Conservation (phyloP, 1,139 yeast genomes). For the Magnusiomyces magnusii region DNA sequence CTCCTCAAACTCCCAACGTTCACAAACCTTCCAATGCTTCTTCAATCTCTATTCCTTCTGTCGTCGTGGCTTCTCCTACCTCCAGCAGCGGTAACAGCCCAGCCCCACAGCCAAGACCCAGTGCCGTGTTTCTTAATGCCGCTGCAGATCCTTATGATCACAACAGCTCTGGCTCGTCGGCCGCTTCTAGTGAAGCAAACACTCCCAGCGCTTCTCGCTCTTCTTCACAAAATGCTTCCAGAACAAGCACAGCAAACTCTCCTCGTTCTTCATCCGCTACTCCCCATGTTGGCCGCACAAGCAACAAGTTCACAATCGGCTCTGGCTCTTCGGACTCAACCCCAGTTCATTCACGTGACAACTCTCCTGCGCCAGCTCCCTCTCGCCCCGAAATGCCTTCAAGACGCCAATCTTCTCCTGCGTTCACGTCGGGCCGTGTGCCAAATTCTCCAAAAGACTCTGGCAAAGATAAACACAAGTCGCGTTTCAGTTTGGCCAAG, state of each 20-base stretch:
- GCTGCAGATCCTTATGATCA: slow-evolving; percentile 8
- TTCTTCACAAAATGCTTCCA: slow-evolving; percentile 5
- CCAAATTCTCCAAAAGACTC: slow-evolving; percentile 6
- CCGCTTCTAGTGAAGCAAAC: slow-evolving; percentile 2
- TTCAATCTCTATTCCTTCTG: background rate
- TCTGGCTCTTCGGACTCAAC: slow-evolving; percentile 9
- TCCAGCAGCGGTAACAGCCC: background rate
- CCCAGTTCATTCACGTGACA: slow-evolving; percentile 18
- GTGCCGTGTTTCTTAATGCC: slow-evolving; percentile 10
- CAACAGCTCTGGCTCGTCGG: background rate
- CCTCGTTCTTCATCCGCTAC: slow-evolving; percentile 5
- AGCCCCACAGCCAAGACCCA: slow-evolving; percentile 5
- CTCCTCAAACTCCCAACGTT: background rate
- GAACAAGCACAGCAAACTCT: slow-evolving; percentile 12
- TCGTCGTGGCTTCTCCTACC: background rate
- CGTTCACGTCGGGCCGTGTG: slow-evolving; percentile 9
- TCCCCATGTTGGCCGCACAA: slow-evolving; percentile 3
- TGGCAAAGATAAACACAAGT: slow-evolving; percentile 8
- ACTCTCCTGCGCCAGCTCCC: slow-evolving; percentile 27
- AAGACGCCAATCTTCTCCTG: slow-evolving; percentile 31
- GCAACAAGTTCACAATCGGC: slow-evolving; percentile 10
- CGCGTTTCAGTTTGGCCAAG: slow-evolving; percentile 12
- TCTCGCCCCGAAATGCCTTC: slow-evolving; percentile 32
- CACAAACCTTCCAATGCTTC: background rate
- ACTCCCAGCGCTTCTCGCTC: background rate